Evolutionary conservation across 1,284 basidiomycete species (phyloP).

Genomic region (Pulveroboletus sp.): DNA sequence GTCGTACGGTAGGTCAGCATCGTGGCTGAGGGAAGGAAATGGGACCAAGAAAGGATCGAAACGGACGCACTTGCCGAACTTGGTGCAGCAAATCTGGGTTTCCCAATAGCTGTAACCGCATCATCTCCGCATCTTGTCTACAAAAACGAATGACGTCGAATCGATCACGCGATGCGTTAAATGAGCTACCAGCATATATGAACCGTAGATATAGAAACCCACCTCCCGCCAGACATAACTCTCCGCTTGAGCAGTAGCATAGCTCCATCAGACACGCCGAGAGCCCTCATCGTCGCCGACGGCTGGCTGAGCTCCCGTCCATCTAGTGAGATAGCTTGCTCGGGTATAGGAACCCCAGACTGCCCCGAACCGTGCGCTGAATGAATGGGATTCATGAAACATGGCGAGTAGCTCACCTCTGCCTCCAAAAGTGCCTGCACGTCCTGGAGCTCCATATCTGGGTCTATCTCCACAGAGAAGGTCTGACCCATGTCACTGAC

Average conservation of each 20-base stretch:
- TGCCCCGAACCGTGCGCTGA: constrained; percentile 25
- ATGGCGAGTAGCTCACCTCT: constrained; percentile 58
- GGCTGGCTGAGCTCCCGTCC: constrained; percentile 63
- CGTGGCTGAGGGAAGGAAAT: neutral
- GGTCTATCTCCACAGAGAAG: constrained; percentile 82
- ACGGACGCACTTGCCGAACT: constrained; percentile 59
- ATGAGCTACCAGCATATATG: neutral
- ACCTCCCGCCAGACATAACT: constrained; percentile 62
- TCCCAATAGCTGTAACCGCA: constrained; percentile 84
- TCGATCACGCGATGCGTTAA: neutral
- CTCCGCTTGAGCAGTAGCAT: constrained; percentile 69
- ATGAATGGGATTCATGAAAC: neutral
- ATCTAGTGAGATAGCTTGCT: constrained; percentile 71
- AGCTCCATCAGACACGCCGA: constrained; percentile 64
- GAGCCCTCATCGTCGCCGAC: constrained; percentile 64
- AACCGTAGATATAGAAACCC: constrained; percentile 22
- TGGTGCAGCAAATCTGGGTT: constrained; percentile 80
- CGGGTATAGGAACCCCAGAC: constrained; percentile 69
- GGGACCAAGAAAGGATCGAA: neutral
- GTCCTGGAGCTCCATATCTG: constrained; percentile 85
- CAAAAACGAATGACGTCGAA: neutral
- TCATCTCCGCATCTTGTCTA: constrained; percentile 82
- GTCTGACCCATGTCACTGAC: constrained; percentile 74
- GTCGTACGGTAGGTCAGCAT: constrained; percentile 22
- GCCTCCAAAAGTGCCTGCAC: constrained; percentile 88